Conservation (phyloP, 352 stramenopile species). For the Pythium dissimile region DNA sequence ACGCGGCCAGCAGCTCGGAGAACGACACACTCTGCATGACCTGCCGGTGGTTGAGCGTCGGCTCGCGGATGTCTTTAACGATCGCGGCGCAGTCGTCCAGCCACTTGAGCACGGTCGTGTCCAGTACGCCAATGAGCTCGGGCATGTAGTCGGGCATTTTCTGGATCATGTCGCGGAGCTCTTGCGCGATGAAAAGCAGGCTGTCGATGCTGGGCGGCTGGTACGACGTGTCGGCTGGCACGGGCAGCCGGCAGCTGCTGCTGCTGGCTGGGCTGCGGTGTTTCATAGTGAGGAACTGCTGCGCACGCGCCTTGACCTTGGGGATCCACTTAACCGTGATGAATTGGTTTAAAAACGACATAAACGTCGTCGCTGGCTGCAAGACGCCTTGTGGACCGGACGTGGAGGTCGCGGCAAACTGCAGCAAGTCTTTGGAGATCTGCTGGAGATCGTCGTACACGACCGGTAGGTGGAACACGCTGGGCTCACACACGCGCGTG, state of each 20-base stretch:
- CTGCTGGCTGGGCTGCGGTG: conserved; percentile 41
- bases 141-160: conserved; percentile 60
- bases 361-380: conserved; percentile 33
- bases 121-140: conserved; percentile 59
- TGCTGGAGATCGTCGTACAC: conserved; percentile 69
- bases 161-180: conserved; percentile 65
- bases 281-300: conserved; percentile 61
- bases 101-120: conserved; percentile 64
- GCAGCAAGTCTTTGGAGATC: conserved; percentile 57
- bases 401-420: conserved; percentile 28
- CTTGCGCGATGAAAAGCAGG: conserved; percentile 64
- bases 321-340: conserved; percentile 73
- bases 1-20: conserved; percentile 50
- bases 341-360: conserved; percentile 61
- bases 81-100: conserved; percentile 68
- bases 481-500: conserved; percentile 59
- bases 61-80: conserved; percentile 73
- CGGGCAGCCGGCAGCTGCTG: conserved; percentile 41
- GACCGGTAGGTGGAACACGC: conserved; percentile 69
- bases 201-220: conserved; percentile 74
- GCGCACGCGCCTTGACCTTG: conserved; percentile 66
- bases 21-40: conserved; percentile 54
- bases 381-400: neutral
- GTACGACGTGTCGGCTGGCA: conserved; percentile 72
- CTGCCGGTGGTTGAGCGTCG: conserved; percentile 65